Evolutionary conservation across 108 stramenopile genomes (phyloP).

Genomic region (Bacterosira constricta): DNA sequence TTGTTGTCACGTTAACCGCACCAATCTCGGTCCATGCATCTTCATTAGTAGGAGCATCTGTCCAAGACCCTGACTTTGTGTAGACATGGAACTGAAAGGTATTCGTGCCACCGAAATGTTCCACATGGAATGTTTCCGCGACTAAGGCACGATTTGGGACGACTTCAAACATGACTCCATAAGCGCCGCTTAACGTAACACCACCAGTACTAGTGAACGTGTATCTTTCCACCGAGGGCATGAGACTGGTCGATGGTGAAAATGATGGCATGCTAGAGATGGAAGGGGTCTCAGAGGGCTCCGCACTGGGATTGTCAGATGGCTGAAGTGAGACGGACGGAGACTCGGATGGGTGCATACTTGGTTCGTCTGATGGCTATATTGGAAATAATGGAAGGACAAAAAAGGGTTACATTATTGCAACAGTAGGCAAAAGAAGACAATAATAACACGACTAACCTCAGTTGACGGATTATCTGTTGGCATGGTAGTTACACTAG

Average conservation of each 20-base stretch:
- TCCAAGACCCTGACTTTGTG: not conserved
- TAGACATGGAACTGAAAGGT: slow-evolving; percentile 1
- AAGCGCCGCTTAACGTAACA: not conserved
- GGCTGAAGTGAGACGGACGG: slow-evolving; percentile 3
- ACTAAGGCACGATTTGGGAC: not conserved
- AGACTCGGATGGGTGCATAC: no score
- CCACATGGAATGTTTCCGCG: slow-evolving; percentile 10
- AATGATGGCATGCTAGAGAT: slow-evolving; percentile 1
- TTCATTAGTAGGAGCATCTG: not conserved
- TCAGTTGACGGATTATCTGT: no score
- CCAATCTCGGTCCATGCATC: slow-evolving; percentile 17
- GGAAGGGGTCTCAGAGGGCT: not conserved
- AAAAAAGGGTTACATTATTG: no score
- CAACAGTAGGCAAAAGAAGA: no score
- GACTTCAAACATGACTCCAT: slow-evolving; percentile 22
- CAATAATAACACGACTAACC: no score
- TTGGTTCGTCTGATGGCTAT: no score
- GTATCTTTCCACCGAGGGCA: not conserved
- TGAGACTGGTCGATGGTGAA: not conserved
- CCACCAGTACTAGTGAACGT: not conserved
- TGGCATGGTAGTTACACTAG: no score
- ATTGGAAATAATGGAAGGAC: no score
- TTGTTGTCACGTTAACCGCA: not conserved
- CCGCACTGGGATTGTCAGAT: not conserved
- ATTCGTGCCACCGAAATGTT: slow-evolving; percentile 14